Evolutionary conservation across 163 green algal genomes (phyloP), one percentile per base, ranked within the genome.

Genomic region (Coccomyxa subellipsoidea): DNA sequence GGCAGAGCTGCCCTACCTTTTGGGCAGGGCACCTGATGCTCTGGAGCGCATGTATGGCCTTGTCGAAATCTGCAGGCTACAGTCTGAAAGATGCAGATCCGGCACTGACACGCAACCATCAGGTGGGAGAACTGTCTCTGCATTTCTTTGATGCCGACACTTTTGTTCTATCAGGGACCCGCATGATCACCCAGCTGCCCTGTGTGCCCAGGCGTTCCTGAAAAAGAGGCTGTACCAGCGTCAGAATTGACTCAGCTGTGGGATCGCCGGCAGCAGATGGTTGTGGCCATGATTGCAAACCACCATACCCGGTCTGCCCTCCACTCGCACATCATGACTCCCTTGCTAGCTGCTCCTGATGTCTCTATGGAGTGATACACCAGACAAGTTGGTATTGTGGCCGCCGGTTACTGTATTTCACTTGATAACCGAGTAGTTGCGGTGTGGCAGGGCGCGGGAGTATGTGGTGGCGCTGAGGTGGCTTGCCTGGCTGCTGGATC

Each of bases 401-500:
- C n/a, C n/a, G n/a, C n/a, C n/a, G n/a, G n/a, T n/a, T n/a, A n/a
- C n/a, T n/a, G n/a, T n/a, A n/a, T n/a, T n/a, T n/a, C n/a, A n/a
- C n/a, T n/a, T n/a, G n/a, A n/a, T n/a, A 36, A 7, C 18, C 10
- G 47, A 27, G 47, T 40, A 5, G 15, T 36, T 78, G 15, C 47
- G 72, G 5, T 3, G 10, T 23, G 25, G 54, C 81, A 85, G 82
- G 69, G 73, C n/a, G 23, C 59, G 72, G 69, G 82, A 85, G 35
- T 82, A 80, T 47, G 71, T 77, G 32, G 40, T 40, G 36, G 77
- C 82, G 7, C 31, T 85, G 39, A 38, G 39, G 23, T 85, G 82
- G 82, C 38, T 85, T 0, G 75, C 38, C 39, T 85, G 82, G 82
- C 69, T 85, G 25, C 82, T 85, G 23, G 71, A 34, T 37, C 32